These are phyloP conservation scores for Trichosporon faecale DNA, from an alignment of 1,284 basidiomycete species.

Conservation along the genomic window DNA sequence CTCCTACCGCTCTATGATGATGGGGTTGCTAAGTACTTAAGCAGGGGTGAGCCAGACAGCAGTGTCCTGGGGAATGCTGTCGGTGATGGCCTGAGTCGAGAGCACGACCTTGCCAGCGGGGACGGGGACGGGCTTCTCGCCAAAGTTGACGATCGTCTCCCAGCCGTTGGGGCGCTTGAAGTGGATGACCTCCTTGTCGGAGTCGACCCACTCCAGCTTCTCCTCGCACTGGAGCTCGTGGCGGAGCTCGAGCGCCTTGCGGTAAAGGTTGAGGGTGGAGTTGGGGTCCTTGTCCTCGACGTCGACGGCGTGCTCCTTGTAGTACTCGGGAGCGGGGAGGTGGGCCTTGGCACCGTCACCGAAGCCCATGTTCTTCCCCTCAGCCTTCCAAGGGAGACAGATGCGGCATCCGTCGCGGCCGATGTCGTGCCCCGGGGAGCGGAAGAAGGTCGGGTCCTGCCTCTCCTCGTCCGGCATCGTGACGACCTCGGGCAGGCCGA, in stretches of 20 bases:
- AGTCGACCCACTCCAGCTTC: constrained; percentile 38
- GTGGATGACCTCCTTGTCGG: constrained; percentile 29
- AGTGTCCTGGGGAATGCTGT: constrained; percentile 21
- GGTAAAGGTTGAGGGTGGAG: constrained; percentile 42
- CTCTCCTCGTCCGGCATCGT: constrained; percentile 35
- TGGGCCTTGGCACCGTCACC: constrained; percentile 31
- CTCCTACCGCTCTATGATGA: neutral
- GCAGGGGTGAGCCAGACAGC: constrained; percentile 25
- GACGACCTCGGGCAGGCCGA: constrained; percentile 42
- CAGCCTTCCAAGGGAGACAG: constrained; percentile 29
- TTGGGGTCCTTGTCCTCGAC: constrained; percentile 30
- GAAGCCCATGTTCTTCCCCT: constrained; percentile 35
- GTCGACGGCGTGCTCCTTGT: constrained; percentile 35
- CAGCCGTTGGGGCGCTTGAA: constrained; percentile 44
- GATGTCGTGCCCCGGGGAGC: constrained; percentile 33
- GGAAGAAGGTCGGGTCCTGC: constrained; percentile 46
- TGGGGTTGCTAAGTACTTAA: neutral
- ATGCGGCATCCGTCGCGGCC: constrained; percentile 47
- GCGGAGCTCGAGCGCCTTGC: constrained; percentile 31
- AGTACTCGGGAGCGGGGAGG: constrained; percentile 37
- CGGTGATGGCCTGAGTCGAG: constrained; percentile 17
- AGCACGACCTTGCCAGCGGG: constrained; percentile 37
- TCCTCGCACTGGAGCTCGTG: constrained; percentile 35
- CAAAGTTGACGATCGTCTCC: constrained; percentile 41
- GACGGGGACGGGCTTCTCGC: constrained; percentile 26